Evolutionary conservation across 306 rosid species (phyloP).

Genomic region (Astragalus membranaceus): DNA sequence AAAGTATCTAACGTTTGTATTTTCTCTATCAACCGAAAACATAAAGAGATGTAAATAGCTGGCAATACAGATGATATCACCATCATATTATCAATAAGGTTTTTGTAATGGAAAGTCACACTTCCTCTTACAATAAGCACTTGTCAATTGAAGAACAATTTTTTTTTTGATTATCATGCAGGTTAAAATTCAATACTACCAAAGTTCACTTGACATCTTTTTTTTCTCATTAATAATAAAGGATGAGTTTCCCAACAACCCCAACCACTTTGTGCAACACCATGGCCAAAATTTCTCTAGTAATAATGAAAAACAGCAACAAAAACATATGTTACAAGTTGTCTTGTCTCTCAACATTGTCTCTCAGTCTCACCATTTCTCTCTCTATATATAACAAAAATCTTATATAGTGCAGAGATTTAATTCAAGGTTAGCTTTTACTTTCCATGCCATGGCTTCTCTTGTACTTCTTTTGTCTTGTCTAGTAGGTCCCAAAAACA

Average conservation of each 20-base stretch:
- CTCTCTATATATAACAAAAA: not conserved
- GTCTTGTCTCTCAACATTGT: not conserved
- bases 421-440: not conserved
- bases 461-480: conserved; percentile 27
- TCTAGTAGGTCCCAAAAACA: not conserved
- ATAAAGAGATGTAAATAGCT: too few relatives aligned
- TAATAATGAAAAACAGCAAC: conserved; percentile 7
- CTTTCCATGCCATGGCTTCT: conserved; percentile 26
- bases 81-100: too few relatives aligned
- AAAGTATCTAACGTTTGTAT: too few relatives aligned
- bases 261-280: conserved; percentile 17
- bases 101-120: too few relatives aligned
- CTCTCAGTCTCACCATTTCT: not conserved
- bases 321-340: not conserved
- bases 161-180: too few relatives aligned
- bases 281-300: not conserved
- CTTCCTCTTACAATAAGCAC: too few relatives aligned
- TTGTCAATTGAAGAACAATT: too few relatives aligned
- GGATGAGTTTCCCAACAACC: conserved; percentile 11
- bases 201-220: not conserved
- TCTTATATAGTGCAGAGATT: not conserved
- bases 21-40: too few relatives aligned
- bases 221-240: not conserved
- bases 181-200: too few relatives aligned
- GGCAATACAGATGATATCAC: too few relatives aligned